Percentiles rank a stretch among this genome's conserved stretches.
phyloP scores from a whole-genome alignment of 2,329 filamentous ascomycete genomes.

The Xenosphaeropsis pyriputrescens region DNA sequence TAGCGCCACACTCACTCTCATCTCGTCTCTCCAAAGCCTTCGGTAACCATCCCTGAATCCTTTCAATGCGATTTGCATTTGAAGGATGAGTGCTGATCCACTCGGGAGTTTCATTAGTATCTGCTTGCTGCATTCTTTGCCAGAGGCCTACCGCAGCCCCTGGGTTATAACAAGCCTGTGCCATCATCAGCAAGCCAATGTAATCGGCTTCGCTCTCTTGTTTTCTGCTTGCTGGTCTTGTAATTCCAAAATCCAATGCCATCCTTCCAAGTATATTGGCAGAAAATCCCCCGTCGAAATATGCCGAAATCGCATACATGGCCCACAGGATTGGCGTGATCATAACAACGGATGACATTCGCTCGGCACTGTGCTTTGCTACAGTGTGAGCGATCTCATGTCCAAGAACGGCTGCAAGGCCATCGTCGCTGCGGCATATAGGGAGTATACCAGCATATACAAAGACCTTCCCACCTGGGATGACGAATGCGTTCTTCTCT shows the following conservation, averaged over 20 bases:
- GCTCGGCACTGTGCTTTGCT: conserved; percentile 53
- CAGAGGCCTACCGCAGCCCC: conserved; percentile 50
- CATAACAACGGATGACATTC: conserved; percentile 26
- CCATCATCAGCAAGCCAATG: conserved; percentile 73
- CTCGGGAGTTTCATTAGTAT: conserved; percentile 41
- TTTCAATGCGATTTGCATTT: conserved; percentile 47
- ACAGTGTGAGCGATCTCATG: conserved; percentile 72
- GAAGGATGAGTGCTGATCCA: conserved; percentile 67
- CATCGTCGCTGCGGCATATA: conserved; percentile 52
- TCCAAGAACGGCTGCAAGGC: conserved; percentile 59
- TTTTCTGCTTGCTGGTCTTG: conserved; percentile 50
- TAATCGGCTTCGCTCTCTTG: conserved; percentile 72
- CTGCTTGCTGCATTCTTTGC: conserved; percentile 45
- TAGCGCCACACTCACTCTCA: conserved; percentile 32
- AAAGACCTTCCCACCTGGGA: conserved; percentile 69
- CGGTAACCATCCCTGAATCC: conserved; percentile 49
- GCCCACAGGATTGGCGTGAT: conserved; percentile 21
- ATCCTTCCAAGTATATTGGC: conserved; percentile 10
- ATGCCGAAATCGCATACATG: conserved; percentile 8
- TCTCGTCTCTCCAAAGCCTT: conserved; percentile 37
- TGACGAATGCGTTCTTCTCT: conserved; percentile 58
- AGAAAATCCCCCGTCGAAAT: conserved; percentile 11
- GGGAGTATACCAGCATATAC: conserved; percentile 60
- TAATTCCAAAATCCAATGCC: conserved; percentile 44
- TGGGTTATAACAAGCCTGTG: conserved; percentile 64